A percentile compares a stretch with the other conserved stretches of the same genome.
These are phyloP conservation scores for Pseudogymnoascus sp. DNA, from an alignment of 2,329 filamentous ascomycete genomes.

Conservation along the genomic window DNA sequence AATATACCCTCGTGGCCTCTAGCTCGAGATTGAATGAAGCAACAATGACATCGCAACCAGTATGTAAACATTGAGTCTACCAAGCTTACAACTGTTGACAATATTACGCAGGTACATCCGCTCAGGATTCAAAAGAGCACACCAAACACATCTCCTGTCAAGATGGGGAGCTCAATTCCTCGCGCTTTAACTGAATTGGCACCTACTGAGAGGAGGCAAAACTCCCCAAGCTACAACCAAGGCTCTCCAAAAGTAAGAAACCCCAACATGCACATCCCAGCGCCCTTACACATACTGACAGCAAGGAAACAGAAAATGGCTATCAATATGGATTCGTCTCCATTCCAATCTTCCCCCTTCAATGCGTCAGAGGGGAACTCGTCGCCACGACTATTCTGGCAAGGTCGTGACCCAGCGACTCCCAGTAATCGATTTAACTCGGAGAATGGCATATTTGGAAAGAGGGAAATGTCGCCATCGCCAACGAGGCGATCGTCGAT, in stretches of 20 bases:
- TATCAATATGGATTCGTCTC: conserved; percentile 68
- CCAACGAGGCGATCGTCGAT: conserved; percentile 82
- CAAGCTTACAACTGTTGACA: conserved; percentile 7
- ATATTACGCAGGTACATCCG: conserved; percentile 57
- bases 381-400: conserved; percentile 88
- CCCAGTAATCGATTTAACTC: conserved; percentile 51
- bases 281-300: conserved; percentile 11
- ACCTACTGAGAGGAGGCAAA: conserved; percentile 76
- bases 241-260: conserved; percentile 55
- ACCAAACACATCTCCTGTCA: conserved; percentile 50
- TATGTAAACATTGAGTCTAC: not conserved
- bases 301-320: conserved; percentile 53
- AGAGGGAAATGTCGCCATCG: conserved; percentile 56
- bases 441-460: conserved; percentile 62
- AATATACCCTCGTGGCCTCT: conserved; percentile 4
- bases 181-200: conserved; percentile 85
- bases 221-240: conserved; percentile 88
- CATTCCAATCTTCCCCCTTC: conserved; percentile 78
- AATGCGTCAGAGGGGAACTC: conserved; percentile 48
- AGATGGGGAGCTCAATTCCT: conserved; percentile 51
- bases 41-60: conserved; percentile 15
- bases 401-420: conserved; percentile 63
- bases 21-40: conserved; percentile 6
- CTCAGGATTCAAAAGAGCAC: conserved; percentile 71
- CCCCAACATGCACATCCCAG: conserved; percentile 3